Evolutionary conservation across 108 stramenopile genomes (phyloP).

Genomic region (Nitzschia putrida): DNA sequence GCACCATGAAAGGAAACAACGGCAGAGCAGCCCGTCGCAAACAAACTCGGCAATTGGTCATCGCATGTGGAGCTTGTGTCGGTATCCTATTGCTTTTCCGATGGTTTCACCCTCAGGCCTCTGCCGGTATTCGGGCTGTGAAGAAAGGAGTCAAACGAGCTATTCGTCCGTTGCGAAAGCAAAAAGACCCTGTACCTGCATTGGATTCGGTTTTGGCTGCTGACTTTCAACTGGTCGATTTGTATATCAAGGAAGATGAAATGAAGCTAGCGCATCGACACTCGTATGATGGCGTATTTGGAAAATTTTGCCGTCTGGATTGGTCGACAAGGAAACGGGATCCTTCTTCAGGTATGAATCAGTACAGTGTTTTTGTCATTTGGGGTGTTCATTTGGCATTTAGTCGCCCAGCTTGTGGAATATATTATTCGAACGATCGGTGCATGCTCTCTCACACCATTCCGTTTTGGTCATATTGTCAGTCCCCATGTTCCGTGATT

Average conservation of each 20-base stretch:
- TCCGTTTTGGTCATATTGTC: background rate
- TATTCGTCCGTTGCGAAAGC: too few species aligned
- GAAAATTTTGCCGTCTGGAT: conserved; percentile 65
- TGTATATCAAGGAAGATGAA: conserved; percentile 20
- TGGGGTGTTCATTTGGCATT: background rate
- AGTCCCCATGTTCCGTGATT: conserved; percentile 80
- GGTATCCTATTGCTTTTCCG: background rate
- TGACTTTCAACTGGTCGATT: conserved; percentile 26
- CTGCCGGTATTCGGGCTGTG: background rate
- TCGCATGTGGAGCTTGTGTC: too few species aligned
- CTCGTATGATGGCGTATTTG: conserved; percentile 52
- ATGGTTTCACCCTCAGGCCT: background rate
- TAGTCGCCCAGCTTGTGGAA: background rate
- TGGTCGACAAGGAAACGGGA: conserved; percentile 66
- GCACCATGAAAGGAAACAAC: conserved; percentile 37
- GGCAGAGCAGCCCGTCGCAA: conserved; percentile 35
- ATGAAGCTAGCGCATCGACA: conserved; percentile 1
- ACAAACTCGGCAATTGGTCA: background rate
- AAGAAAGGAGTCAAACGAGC: background rate
- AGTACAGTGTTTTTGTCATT: conserved; percentile 9
- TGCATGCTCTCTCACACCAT: background rate
- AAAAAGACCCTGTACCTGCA: conserved; percentile 6
- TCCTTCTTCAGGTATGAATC: conserved; percentile 56
- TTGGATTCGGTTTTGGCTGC: conserved; percentile 31
- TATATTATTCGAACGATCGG: background rate